Evolutionary conservation across 768 basidiomycete genomes (phyloP).

Genomic region (Cyclocybe cylindracea): DNA sequence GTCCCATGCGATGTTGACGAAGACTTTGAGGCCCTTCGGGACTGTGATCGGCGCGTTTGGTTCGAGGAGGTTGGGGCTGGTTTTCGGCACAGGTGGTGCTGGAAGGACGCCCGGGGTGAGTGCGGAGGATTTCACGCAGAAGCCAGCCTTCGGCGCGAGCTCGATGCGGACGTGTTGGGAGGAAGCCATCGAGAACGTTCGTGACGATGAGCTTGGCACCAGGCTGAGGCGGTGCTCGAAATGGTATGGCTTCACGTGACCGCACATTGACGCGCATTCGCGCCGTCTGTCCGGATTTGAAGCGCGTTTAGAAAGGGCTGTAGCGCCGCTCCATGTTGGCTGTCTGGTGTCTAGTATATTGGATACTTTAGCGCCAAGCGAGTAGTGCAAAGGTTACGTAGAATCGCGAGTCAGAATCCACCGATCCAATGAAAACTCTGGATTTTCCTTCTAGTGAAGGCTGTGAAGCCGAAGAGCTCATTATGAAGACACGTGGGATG

Average conservation of each 20-base stretch:
- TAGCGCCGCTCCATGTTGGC: too few relatives aligned
- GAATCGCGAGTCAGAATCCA: too few relatives aligned
- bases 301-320: too few relatives aligned
- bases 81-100: constrained; percentile 12
- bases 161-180: constrained; percentile 24
- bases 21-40: constrained; percentile 59
- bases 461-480: too few relatives aligned
- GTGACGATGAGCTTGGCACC: not conserved
- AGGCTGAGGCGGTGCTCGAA: not conserved
- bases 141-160: constrained; percentile 65
- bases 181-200: constrained; percentile 1
- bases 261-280: too few relatives aligned
- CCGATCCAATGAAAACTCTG: too few relatives aligned
- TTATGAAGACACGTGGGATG: too few relatives aligned
- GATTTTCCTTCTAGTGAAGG: too few relatives aligned
- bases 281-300: too few relatives aligned
- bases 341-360: too few relatives aligned
- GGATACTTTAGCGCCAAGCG: too few relatives aligned
- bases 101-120: constrained; percentile 40
- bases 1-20: constrained; percentile 78
- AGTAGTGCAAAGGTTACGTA: too few relatives aligned
- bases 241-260: not conserved
- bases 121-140: constrained; percentile 65
- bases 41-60: constrained; percentile 33
- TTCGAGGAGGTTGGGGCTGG: constrained; percentile 24